These are phyloP conservation scores for Silene coronaria DNA, from an alignment of 179 eudicot species.

Conservation along the genomic window DNA sequence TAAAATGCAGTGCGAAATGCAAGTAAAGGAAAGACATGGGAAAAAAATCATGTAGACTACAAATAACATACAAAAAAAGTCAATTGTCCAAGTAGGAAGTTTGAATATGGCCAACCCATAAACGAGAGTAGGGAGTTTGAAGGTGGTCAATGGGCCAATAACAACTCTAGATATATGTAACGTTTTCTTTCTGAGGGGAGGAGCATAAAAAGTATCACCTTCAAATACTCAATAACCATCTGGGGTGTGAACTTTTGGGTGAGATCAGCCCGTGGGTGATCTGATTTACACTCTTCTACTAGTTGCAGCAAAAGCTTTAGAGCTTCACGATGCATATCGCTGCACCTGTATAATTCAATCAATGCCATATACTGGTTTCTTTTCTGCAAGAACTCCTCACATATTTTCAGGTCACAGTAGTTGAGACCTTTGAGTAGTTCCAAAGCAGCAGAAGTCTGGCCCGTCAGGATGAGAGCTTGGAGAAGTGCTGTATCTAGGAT, in stretches of 20 bases:
- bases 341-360: slow-evolving; percentile 76
- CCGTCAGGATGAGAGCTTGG: slow-evolving; percentile 83
- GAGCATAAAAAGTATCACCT: slow-evolving; percentile 41
- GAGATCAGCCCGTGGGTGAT: slow-evolving; percentile 52
- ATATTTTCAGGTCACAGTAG: slow-evolving; percentile 88
- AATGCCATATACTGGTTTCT: slow-evolving; percentile 51
- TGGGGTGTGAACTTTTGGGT: slow-evolving; percentile 75
- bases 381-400: slow-evolving; percentile 82
- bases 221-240: slow-evolving; percentile 88
- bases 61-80: not conserved
- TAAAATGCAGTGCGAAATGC: not conserved
- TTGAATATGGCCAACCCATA: not conserved
- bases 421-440: slow-evolving; percentile 81
- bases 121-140: not conserved
- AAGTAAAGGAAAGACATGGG: not conserved
- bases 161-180: not conserved
- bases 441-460: slow-evolving; percentile 72
- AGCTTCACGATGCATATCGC: slow-evolving; percentile 87
- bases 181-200: not conserved
- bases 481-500: slow-evolving; percentile 88
- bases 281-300: slow-evolving; percentile 71
- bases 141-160: not conserved
- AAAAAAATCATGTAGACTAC: not conserved
- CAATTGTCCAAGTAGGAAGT: not conserved
- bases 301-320: slow-evolving; percentile 72